Conservation (phyloP, 2,329 filamentous ascomycete species). For the Cadophora gregata region DNA sequence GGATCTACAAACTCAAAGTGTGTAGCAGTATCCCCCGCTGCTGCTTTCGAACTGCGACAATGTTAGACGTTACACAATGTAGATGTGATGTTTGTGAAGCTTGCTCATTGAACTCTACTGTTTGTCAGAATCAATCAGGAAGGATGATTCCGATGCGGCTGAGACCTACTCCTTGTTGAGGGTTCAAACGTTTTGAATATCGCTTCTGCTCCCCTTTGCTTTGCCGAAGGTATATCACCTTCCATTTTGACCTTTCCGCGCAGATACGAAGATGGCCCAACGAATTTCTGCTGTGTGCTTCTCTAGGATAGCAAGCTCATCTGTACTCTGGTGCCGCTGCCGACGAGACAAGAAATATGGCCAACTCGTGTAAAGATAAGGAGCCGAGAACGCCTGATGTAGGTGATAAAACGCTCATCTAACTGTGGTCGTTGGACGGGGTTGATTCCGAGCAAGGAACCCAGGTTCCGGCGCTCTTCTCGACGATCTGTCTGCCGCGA, state of each 20-base stretch:
- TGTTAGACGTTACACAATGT: background rate
- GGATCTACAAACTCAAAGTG: conserved; percentile 22
- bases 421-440: background rate
- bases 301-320: background rate
- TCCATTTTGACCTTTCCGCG: background rate
- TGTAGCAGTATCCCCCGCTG: background rate
- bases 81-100: background rate
- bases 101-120: conserved; percentile 17
- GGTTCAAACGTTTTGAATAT: conserved; percentile 22
- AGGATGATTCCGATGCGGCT: background rate
- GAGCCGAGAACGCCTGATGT: background rate
- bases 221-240: background rate
- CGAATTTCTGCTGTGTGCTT: background rate
- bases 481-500: conserved; percentile 1
- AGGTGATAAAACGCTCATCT: background rate
- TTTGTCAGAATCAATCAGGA: background rate
- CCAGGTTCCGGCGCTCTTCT: background rate
- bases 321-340: background rate
- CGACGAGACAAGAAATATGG: background rate
- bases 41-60: background rate
- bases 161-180: conserved; percentile 19
- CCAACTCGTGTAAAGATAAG: background rate
- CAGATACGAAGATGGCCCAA: background rate
- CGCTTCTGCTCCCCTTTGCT: background rate
- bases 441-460: background rate